A percentile compares a stretch with the other conserved stretches of the same genome.
phyloP scores from a whole-genome alignment of 2,329 filamentous ascomycete genomes.

The Claviceps sorghi region DNA sequence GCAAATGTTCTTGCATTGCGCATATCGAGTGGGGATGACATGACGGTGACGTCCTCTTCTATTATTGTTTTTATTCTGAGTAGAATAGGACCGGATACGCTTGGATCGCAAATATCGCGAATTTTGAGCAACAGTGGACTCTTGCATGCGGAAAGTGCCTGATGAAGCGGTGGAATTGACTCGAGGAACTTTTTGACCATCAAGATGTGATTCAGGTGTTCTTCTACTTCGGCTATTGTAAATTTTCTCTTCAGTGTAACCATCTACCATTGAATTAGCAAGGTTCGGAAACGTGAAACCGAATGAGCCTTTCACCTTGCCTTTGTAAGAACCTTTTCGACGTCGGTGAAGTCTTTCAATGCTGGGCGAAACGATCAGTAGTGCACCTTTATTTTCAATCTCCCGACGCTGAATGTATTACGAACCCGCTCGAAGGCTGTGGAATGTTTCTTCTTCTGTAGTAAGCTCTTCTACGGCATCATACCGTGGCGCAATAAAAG shows the following conservation, averaged over 20 bases:
- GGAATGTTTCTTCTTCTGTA: constrained; percentile 73
- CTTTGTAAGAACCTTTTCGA: constrained; percentile 64
- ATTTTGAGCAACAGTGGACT: constrained; percentile 54
- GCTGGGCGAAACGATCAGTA: constrained; percentile 26
- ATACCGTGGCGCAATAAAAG: constrained; percentile 57
- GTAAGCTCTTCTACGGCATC: constrained; percentile 74
- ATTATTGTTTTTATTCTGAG: constrained; percentile 54
- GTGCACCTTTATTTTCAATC: neutral
- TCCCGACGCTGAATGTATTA: no score
- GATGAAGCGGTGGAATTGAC: constrained; percentile 50
- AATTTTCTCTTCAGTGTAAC: constrained; percentile 58
- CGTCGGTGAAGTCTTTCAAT: constrained; percentile 60
- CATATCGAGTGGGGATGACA: constrained; percentile 66
- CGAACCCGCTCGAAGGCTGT: constrained; percentile 53
- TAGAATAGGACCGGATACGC: constrained; percentile 45
- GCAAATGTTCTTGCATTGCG: constrained; percentile 85
- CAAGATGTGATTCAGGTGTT: constrained; percentile 73
- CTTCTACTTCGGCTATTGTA: constrained; percentile 56
- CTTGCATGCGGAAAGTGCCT: constrained; percentile 49
- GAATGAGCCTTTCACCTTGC: constrained; percentile 23
- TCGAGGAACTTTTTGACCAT: constrained; percentile 72
- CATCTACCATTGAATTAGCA: constrained; percentile 32
- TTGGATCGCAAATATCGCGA: constrained; percentile 51
- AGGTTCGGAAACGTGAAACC: neutral
- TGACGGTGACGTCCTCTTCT: constrained; percentile 68